Base-by-base conservation (phyloP, 805 yeast species). In the Jamesozyma gamospora region DNA sequence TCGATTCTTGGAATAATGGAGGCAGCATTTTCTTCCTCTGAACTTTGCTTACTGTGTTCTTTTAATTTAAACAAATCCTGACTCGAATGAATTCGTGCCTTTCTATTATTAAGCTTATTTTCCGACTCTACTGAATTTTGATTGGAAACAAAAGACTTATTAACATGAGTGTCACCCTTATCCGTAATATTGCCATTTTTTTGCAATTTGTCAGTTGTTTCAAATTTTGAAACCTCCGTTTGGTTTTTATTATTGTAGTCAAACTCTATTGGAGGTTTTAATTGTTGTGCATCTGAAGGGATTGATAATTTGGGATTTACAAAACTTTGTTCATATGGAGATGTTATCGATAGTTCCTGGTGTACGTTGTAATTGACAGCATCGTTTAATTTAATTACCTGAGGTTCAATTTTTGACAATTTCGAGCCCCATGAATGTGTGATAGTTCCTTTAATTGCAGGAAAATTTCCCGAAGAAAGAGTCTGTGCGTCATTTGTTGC, bases 361-460 rank as follows among this genome's bases (percentile, higher is more conserved):
- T 21, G 24, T 21, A 6, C 8, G 24, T 21, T 21, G 8, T 21
- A 21, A 21, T 21, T 8, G 17, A 29, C 4, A 15, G 32, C 6
- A 11, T 35, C 28, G 31, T 44, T 44, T 31, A 44, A 30, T 26
- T 44, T 37, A 10, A 44, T 44, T 1, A 44, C 32, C 25, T 41
- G 47, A 3, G 40, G 35, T 18, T 36, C 40, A n/a, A 14, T 17
- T 10, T 46, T 52, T 8, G 27, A n/a, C 7, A 39, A 16, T 5
- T 15, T 34, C 7, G 39, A 13, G 0, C 74, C 74, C 76, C 76
- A 71, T 32, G 69, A 70, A 46, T 71, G 75, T 11, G 69, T 66
- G 26, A 72, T 54, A 12, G 75, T 71, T 7, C 76, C 76, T 27
- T 58, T 60, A 7, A 71, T 71, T 0, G 65, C 53, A 1, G 68